These are phyloP conservation scores for Corchorus olitorius DNA, from an alignment of 345 rosid genomes.

Conservation along the genomic window DNA sequence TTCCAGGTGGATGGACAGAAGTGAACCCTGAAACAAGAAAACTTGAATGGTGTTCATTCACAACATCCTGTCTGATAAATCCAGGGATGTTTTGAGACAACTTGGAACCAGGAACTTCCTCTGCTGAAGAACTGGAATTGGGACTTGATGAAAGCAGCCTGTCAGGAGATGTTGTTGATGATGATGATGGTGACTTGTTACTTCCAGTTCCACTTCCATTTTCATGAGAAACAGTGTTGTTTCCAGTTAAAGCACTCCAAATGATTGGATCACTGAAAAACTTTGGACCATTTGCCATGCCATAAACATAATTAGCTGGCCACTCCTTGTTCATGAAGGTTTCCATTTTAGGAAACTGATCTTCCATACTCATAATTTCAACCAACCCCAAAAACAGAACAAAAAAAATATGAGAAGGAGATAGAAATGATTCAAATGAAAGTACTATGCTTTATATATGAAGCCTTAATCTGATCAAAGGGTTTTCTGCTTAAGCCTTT, in stretches of 20 bases:
- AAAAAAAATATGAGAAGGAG: conserved; percentile 20
- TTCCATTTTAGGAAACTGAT: conserved; percentile 58
- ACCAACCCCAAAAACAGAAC: conserved; percentile 12
- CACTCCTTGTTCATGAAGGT: conserved; percentile 49
- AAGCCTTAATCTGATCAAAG: conserved; percentile 16
- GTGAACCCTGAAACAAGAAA: conserved; percentile 30
- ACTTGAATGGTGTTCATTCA: conserved; percentile 17
- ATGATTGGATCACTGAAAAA: conserved; percentile 37
- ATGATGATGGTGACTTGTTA: neutral
- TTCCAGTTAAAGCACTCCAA: conserved; percentile 30
- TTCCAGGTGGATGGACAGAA: conserved; percentile 22
- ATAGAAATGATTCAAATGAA: conserved; percentile 41
- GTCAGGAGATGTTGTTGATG: conserved; percentile 30
- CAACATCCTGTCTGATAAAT: conserved; percentile 29
- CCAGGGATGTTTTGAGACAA: conserved; percentile 34
- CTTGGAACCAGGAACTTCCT: conserved; percentile 26
- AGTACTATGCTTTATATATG: conserved; percentile 37
- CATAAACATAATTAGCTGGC: conserved; percentile 37
- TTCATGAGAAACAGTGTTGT: neutral
- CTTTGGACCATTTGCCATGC: conserved; percentile 31
- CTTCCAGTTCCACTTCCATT: conserved; percentile 30
- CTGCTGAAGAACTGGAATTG: conserved; percentile 36
- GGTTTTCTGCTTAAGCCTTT: conserved; percentile 27
- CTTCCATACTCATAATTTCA: conserved; percentile 38
- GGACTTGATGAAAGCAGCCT: conserved; percentile 28